Conservation (phyloP, 2,329 filamentous ascomycete species). For the Phyllosticta capitalensis region DNA sequence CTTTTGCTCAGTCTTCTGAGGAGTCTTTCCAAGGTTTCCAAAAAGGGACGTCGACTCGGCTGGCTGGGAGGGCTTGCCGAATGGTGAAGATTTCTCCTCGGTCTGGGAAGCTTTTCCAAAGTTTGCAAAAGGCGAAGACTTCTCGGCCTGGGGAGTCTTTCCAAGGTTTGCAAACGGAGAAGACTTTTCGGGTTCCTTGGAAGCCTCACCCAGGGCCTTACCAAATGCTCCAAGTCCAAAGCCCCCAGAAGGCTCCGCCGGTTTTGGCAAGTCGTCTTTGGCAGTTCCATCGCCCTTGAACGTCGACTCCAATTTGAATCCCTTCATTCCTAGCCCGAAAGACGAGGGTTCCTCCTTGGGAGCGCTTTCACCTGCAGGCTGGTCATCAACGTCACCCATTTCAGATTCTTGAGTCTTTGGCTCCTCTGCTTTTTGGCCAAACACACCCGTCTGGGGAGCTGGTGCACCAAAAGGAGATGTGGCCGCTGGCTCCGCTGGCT, state of each 20-base stretch:
- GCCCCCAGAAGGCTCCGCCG: slow-evolving; percentile 32
- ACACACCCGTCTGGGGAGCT: background rate
- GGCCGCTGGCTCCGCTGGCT: slow-evolving; percentile 5
- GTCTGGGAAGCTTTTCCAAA: too few species aligned
- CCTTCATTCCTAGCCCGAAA: slow-evolving; percentile 25
- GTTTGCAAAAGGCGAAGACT: slow-evolving; percentile 4
- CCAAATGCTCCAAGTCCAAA: slow-evolving; percentile 56
- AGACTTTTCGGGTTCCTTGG: slow-evolving; percentile 19
- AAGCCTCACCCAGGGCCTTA: slow-evolving; percentile 43
- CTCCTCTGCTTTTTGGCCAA: slow-evolving; percentile 20
- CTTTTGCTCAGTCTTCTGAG: background rate
- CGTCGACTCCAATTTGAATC: slow-evolving; percentile 58
- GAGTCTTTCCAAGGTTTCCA: slow-evolving; percentile 2
- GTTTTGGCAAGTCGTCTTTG: slow-evolving; percentile 49
- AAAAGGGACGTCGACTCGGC: background rate
- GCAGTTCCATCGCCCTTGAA: slow-evolving; percentile 56
- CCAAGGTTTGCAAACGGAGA: slow-evolving; percentile 30
- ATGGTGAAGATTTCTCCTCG: too few species aligned
- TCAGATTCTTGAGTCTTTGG: slow-evolving; percentile 22
- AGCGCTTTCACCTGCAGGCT: slow-evolving; percentile 15
- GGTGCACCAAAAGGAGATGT: background rate
- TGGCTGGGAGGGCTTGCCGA: background rate
- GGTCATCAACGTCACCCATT: slow-evolving; percentile 18
- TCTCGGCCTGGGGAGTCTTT: slow-evolving; percentile 26
- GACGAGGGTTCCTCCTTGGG: slow-evolving; percentile 9